Base-by-base conservation (phyloP, 305 asterid genomes). In the Fraxinus albicans region DNA sequence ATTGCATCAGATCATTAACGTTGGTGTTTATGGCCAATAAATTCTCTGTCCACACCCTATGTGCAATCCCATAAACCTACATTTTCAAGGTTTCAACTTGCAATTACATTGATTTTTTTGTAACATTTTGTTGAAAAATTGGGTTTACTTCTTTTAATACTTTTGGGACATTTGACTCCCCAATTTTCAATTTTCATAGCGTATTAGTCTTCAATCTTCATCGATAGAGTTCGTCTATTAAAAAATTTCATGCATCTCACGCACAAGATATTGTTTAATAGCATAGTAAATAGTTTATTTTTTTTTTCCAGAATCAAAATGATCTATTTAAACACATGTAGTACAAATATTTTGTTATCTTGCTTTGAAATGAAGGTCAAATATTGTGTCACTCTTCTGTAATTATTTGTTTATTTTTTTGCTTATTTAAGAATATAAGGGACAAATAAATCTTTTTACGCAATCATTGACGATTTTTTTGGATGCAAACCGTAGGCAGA, bases 1-100 rank as follows among this genome's bases (percentile, higher is more conserved):
- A 69, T 29, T 12, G 75, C 75, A 69, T 69, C 75, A 69, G 36
- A 69, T 69, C 75, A 69, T 69, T 69, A 69, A 69, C 75, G 38
- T 27, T 69, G 13, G 75, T 29, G 75, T 69, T 69, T 69, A 69
- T 69, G 38, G 75, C 75, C 75, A 69, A 69, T 69, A 69, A 69
- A 69, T 69, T 27, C 36, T 69, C 13, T 69, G 75, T 69, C 75
- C 8, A 12, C 38, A 1, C 2, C 75, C 75, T 13, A 69, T 29
- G 75, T 27, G 1, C 75, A 29, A 27, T 69, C 60, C 60, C 60
- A 50, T 50, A 50, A 50, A 50, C 60, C 60, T 50, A 50, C 19
- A 50, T 25, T 25, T 25, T 65, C 31, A 65, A 65, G 34, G 73
- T 25, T 65, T 65, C 31, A 65, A 21, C 5, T 21, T 65, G 69